Evolutionary conservation across 257 asterid species (phyloP), one percentile per base, ranked within the genome.

Genomic region (Solanum pennellii): DNA sequence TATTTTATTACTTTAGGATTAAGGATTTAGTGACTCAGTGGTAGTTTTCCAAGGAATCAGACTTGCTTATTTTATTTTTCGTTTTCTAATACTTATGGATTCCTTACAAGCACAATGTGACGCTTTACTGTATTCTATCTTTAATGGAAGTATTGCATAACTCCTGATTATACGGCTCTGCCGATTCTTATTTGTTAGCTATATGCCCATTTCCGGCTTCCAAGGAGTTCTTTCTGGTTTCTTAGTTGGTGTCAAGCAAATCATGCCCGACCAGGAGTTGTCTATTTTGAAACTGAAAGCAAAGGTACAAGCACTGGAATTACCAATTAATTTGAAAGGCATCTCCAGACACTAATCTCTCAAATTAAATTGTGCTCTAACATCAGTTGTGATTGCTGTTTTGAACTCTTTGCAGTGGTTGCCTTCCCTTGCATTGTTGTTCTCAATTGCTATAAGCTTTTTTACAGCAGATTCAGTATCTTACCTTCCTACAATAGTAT

Each of bases 221-320:
- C 97, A 96, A 90, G 99, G 98, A 87, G 95, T 95, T 87, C 96
- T 96, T 89, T 91, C 94, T 44, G 99, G 99, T 84, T 91, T 96
- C 89, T 91, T 96, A 74, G 99, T 96, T 83, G 99, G 99, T 88
- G 87, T 95, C 87, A 96, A 96, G 88, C 99, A 96, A 89, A 96
- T 96, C 83, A 76, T 94, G 88, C 98, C 99, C 35, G 98, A 96
- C 88, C 98, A 96, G 90, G 98, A 96, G 93, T 91, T 96, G 85
- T 88, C 97, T 86, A 27, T 92, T 35, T 85, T 96, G 91, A 95
- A 92, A 92, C 86, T 96, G 86, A 96, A 93, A 90, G 94, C 94
- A 60, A 96, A 96, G 93, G 99, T 96, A 93, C 47, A 93, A 88
- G 52, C 31, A 44, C 31, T 52, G 79, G 82, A 74, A 88, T 72